Percentiles rank a stretch among this genome's conserved stretches.
phyloP scores from a whole-genome alignment of 371 early-diverging fungal genomes.

The Smittium culicis region DNA sequence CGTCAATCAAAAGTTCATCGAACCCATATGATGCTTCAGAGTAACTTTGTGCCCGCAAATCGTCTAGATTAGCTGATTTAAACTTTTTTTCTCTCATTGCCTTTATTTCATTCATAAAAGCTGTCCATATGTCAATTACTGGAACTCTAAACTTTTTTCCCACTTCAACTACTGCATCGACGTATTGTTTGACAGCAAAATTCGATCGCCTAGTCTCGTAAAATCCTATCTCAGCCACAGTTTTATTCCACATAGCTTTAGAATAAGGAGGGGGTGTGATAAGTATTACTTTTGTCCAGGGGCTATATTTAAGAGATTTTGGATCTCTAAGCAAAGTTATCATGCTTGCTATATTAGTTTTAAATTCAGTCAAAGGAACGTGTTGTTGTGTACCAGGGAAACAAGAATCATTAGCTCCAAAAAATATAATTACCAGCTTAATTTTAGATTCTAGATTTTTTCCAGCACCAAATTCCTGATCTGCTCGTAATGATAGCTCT shows the following conservation, averaged over 20 bases:
- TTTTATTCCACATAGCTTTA: conserved; percentile 36
- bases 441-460: conserved; percentile 23
- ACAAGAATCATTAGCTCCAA: conserved; percentile 69
- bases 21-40: conserved; percentile 11
- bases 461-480: not conserved
- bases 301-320: conserved; percentile 36
- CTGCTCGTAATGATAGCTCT: too few species aligned
- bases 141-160: conserved; percentile 33
- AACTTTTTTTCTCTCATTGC: too few species aligned
- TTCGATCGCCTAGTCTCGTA: conserved; percentile 36
- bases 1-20: conserved; percentile 17
- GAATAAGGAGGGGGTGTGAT: conserved; percentile 65
- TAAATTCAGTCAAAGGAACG: conserved; percentile 48
- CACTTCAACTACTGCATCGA: conserved; percentile 38
- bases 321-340: conserved; percentile 35
- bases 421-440: conserved; percentile 50
- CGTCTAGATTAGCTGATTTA: not conserved
- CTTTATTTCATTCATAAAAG: conserved; percentile 16
- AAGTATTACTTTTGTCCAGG: conserved; percentile 43
- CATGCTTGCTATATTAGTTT: conserved; percentile 40
- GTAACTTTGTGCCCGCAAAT: not conserved
- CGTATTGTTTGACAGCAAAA: conserved; percentile 39
- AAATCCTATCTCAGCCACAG: conserved; percentile 26
- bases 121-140: conserved; percentile 45
- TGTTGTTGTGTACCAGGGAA: conserved; percentile 38